Evolutionary conservation across 2,329 filamentous ascomycete species (phyloP).

Genomic region (Sporothrix protearum): DNA sequence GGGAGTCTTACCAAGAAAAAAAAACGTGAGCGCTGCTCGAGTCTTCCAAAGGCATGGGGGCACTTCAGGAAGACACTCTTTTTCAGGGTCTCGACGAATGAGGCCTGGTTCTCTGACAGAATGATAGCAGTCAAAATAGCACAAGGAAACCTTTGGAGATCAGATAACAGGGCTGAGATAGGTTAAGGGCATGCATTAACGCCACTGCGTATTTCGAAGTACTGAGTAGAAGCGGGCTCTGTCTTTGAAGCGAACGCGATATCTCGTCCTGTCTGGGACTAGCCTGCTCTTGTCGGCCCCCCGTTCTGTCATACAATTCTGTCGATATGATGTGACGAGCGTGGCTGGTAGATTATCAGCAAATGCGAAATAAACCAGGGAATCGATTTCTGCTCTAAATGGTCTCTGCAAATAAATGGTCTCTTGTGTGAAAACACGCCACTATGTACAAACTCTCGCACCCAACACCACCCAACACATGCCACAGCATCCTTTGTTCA

Average conservation of each 20-base stretch:
- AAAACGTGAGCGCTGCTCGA: not conserved
- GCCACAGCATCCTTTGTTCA: not conserved
- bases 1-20: not conserved
- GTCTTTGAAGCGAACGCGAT: not conserved
- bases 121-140: not conserved
- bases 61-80: too few relatives aligned
- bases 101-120: not conserved
- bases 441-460: not conserved
- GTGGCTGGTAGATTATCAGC: not conserved
- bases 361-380: not conserved
- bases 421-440: not conserved
- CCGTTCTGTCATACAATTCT: conserved; percentile 6
- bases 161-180: conserved; percentile 1
- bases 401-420: not conserved
- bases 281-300: not conserved
- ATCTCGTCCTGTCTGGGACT: not conserved
- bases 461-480: not conserved
- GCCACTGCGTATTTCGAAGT: not conserved
- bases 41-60: not conserved
- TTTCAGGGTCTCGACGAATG: not conserved
- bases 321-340: not conserved
- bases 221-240: not conserved
- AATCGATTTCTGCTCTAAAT: not conserved
- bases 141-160: not conserved
- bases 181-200: not conserved